phyloP scores from a whole-genome alignment of 768 basidiomycete species.

The Boletus coccyginus region DNA sequence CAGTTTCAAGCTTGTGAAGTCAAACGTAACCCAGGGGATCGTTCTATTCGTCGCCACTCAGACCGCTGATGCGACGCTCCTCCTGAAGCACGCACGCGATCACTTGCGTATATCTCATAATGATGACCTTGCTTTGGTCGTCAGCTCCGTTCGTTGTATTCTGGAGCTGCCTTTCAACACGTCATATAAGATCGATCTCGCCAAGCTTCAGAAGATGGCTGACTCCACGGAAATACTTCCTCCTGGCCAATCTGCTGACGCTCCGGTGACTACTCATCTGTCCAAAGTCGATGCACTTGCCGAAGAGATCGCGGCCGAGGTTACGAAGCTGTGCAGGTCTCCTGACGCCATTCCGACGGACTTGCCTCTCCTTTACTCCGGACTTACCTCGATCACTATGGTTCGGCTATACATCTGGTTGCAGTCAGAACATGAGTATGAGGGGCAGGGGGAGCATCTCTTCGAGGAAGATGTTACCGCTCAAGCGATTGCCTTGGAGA shows the following conservation, averaged over 20 bases:
- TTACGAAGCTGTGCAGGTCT: conserved; percentile 28
- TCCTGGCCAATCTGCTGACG: conserved; percentile 5
- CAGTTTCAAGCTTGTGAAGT: conserved; percentile 14
- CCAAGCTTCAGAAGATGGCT: conserved; percentile 8
- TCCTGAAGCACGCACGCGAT: conserved; percentile 14
- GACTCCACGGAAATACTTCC: conserved; percentile 6
- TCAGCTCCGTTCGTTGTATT: conserved; percentile 10
- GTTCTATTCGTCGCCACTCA: conserved; percentile 6
- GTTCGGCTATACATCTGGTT: conserved; percentile 33
- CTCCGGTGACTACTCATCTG: conserved; percentile 5
- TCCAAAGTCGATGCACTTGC: conserved; percentile 28
- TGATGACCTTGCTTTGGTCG: conserved; percentile 7
- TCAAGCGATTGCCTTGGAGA: conserved; percentile 28
- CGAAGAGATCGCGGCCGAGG: conserved; percentile 32
- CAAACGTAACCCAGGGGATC: conserved; percentile 1
- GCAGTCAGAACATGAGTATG: conserved; percentile 32
- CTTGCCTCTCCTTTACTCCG: conserved; percentile 31
- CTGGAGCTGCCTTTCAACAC: conserved; percentile 15
- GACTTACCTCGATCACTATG: conserved; percentile 31
- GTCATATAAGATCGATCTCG: conserved; percentile 16
- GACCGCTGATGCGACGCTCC: conserved; percentile 4
- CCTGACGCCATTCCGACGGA: conserved; percentile 26
- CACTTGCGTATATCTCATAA: conserved; percentile 3
- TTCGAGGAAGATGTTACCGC: conserved; percentile 31
- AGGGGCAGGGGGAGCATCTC: conserved; percentile 26